phyloP scores from a whole-genome alignment of 345 rosid genomes.

The Microcos paniculata region DNA sequence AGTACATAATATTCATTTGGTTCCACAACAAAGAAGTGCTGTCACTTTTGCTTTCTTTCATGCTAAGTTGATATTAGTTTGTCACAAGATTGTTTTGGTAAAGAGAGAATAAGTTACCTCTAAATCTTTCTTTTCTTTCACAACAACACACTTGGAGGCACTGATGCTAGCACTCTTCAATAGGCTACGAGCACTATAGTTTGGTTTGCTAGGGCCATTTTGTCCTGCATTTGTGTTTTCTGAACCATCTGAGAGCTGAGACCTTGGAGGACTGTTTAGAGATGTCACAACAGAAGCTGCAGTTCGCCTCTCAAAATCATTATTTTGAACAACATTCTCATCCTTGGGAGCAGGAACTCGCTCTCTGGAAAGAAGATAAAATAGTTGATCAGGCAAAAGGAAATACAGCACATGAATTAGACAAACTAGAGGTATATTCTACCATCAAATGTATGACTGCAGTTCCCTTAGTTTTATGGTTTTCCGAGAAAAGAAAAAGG shows the following conservation, averaged over 20 bases:
- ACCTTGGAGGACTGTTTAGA: constrained; percentile 46
- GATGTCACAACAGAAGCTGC: constrained; percentile 50
- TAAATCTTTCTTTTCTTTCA: constrained; percentile 38
- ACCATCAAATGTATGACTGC: not conserved
- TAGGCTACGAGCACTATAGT: constrained; percentile 58
- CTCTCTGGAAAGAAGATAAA: constrained; percentile 51
- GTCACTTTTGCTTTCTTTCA: not conserved
- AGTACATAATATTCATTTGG: not conserved
- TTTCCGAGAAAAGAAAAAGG: not conserved
- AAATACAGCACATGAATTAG: not conserved
- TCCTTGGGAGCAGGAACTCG: constrained; percentile 77
- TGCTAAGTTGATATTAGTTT: not conserved
- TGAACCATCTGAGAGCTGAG: constrained; percentile 36
- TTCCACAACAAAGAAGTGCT: not conserved
- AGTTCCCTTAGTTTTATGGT: not conserved
- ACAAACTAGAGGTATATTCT: not conserved
- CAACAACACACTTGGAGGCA: constrained; percentile 82
- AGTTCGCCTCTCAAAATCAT: constrained; percentile 38
- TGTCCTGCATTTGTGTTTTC: constrained; percentile 29
- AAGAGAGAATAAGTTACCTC: constrained; percentile 43
- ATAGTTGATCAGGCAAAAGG: constrained; percentile 1
- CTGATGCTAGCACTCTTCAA: constrained; percentile 96
- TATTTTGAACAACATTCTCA: constrained; percentile 30
- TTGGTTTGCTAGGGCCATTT: constrained; percentile 39
- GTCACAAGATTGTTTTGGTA: not conserved